Base-by-base conservation (phyloP, 1,139 yeast genomes). In the Suhomyces atakaporum region DNA sequence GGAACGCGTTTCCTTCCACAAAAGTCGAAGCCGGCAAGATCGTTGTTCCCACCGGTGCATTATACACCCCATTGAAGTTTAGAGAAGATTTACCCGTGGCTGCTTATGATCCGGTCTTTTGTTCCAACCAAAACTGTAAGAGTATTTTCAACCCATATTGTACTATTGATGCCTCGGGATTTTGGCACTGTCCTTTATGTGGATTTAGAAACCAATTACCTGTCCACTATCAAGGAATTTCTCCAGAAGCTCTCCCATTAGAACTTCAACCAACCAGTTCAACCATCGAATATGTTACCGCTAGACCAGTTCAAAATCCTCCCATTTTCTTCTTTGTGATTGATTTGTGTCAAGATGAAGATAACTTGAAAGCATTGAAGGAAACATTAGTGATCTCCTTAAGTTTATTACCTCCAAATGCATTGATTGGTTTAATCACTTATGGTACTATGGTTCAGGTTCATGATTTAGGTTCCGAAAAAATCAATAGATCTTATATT, bases 391-490 rank as follows among this genome's bases (percentile, higher is more conserved):
- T 89, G 39, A 81, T 88, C 41, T 81, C 95, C 10, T 74, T 94
- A 50, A 77, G 88, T 38, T 69, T 87, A 51, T 77, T 92, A 55
- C 99, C 99, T 20, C 95, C 96, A 29, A 89, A 92, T 56, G 94
- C 97, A 2, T 74, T 90, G 43, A 83, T 92, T 43, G 97, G 97
- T 32, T 76, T 92, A 53, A 79, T 92, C 55, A 90, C 97, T 26
- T 92, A 77, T 60, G 98, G 97, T 39, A 90, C 96, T 27, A 90
- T 88, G 77, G 89, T 90, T 41, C 95, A 89, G 58, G 87, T 94
- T 38, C 95, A 92, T 62, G 98, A 94, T 63, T 71, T 92, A 49
- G 92, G 92, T 22, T 82, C 84, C 53, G 79, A 82, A 40, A 74
- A 79, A 24, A 81, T 94, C 58, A 80, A 79, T 55, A 87, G 86